A percentile compares a stretch with the other conserved stretches of the same genome.
phyloP scores from a whole-genome alignment of 2,329 filamentous ascomycete genomes.

The Delphinella strobiligena region DNA sequence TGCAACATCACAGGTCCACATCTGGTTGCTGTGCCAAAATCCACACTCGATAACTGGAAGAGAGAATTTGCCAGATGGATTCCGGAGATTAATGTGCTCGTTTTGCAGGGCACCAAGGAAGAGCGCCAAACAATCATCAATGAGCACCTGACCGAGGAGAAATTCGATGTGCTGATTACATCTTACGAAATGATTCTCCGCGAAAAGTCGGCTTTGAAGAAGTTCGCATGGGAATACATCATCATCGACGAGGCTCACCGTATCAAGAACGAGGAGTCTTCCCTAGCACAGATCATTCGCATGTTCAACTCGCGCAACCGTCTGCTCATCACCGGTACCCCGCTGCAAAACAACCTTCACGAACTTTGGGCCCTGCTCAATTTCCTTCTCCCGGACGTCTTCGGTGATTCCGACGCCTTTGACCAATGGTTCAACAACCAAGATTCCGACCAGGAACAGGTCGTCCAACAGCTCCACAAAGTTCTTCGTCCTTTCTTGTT shows the following conservation, averaged over 20 bases:
- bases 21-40: conserved; percentile 86
- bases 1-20: conserved; percentile 85
- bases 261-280: conserved; percentile 99
- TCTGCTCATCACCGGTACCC: conserved; percentile 89
- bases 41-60: conserved; percentile 96
- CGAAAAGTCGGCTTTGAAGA: conserved; percentile 88
- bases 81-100: conserved; percentile 85
- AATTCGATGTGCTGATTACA: conserved; percentile 96
- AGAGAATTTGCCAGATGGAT: conserved; percentile 91
- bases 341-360: conserved; percentile 94
- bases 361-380: conserved; percentile 96
- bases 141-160: conserved; percentile 80
- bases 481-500: conserved; percentile 88
- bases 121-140: conserved; percentile 81
- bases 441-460: conserved; percentile 80
- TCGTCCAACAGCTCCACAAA: conserved; percentile 89
- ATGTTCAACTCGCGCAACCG: conserved; percentile 93
- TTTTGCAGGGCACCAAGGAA: conserved; percentile 90
- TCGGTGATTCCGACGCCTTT: conserved; percentile 91
- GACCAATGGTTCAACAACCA: conserved; percentile 96
- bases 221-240: conserved; percentile 99
- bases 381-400: conserved; percentile 95
- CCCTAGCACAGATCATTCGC: conserved; percentile 88
- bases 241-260: conserved; percentile 97
- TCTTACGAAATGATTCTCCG: conserved; percentile 98